Conservation (phyloP, 768 basidiomycete species). For the Mycena filopes region DNA sequence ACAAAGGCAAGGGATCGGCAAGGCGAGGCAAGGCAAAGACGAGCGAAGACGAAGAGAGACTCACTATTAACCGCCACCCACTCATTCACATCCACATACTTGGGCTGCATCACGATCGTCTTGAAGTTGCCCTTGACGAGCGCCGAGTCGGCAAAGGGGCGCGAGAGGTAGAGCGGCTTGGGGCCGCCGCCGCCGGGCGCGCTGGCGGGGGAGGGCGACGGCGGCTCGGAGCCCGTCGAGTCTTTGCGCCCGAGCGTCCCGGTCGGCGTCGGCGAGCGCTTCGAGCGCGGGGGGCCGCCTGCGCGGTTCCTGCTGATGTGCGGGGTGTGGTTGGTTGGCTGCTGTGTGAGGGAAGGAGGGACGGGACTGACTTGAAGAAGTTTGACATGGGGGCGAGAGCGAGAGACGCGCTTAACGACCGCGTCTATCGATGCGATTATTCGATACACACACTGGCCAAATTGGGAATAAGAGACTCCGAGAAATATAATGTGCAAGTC, state of each 20-base stretch:
- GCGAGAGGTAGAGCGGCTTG: constrained; percentile 90
- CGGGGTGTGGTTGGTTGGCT: too few species aligned
- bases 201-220: too few species aligned
- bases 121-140: constrained; percentile 99
- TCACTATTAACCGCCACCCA: constrained; percentile 96
- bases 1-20: too few species aligned
- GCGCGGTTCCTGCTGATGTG: constrained; percentile 29
- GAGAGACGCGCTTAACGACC: constrained; percentile 15
- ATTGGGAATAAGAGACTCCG: neutral
- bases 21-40: too few species aligned
- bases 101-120: constrained; percentile 96
- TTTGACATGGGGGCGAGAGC: constrained; percentile 3
- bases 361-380: constrained; percentile 31
- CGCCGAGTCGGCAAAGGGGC: constrained; percentile 94
- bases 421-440: too few species aligned
- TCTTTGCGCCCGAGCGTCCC: constrained; percentile 42
- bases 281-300: constrained; percentile 40
- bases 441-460: constrained; percentile 2
- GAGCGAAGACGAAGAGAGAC: too few species aligned
- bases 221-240: constrained; percentile 49
- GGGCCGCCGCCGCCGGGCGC: constrained; percentile 40
- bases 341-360: neutral
- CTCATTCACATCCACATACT: constrained; percentile 95
- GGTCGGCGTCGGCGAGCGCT: constrained; percentile 50
- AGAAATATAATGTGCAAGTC: neutral